Base-by-base conservation (phyloP, 257 asterid genomes). In the Rehmannia glutinosa region DNA sequence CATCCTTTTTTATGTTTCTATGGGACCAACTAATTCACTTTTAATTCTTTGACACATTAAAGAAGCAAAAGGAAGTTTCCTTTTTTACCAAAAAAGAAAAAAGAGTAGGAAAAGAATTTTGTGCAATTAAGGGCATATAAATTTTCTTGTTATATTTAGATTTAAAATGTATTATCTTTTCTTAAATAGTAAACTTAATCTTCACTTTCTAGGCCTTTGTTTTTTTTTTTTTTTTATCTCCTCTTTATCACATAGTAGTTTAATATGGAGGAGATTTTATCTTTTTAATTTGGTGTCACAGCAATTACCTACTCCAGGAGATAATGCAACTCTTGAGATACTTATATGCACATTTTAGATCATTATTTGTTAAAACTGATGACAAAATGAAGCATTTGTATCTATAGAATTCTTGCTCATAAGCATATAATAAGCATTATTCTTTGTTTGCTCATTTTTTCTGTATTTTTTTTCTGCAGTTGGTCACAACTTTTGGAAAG, bases 401-500 rank as follows among this genome's bases (percentile, higher is more conserved):
- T n/a, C n/a, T n/a, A n/a, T n/a, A n/a, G n/a, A n/a, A n/a, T n/a
- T n/a, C n/a, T n/a, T n/a, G n/a, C n/a, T n/a, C n/a, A n/a, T n/a
- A n/a, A n/a, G n/a, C n/a, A n/a, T n/a, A n/a, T n/a, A n/a, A n/a
- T 23, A 30, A 35, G 73, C 70, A 73, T 42, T 69, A 33, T 35
- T 62, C 43, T 63, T 73, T 68, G 3, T 21, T 74, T 66, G 65
- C 79, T 83, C 58, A 78, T 75, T 66, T 54, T 64, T 59, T 59
- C 1, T 47, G 57, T 62, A 27, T 73, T 65, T 24, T 72, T 24
- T 72, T 72, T 71, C 53, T 74, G 82, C 97, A 91, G 99, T 73
- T 94, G 93, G 93, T 85, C 97, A 15, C 97, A 87, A 70, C 99
- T 85, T 75, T 73, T 93, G 87, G 99, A 94, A 74, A 75, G 82